Percentiles rank a stretch among this genome's conserved stretches.
These are phyloP conservation scores for Williopsis jadinii DNA, from an alignment of 1,139 yeast genomes.

Conservation along the genomic window DNA sequence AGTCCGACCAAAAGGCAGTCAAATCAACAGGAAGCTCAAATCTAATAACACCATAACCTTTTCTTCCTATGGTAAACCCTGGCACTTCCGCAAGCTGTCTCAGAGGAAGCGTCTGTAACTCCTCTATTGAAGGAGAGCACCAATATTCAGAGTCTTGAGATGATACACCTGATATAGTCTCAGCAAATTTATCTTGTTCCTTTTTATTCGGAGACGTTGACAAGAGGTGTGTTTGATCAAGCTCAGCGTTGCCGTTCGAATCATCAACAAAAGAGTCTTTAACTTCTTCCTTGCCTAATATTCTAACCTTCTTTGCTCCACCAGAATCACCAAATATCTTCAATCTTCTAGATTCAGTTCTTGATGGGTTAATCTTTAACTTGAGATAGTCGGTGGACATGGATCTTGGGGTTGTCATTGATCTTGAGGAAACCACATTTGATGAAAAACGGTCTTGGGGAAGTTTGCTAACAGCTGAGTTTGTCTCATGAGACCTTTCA, in stretches of 20 bases:
- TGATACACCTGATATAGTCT: conserved; percentile 5
- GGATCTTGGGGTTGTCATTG: conserved; percentile 12
- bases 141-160: conserved; percentile 45
- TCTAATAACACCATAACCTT: conserved; percentile 67
- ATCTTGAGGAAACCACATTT: conserved; percentile 11
- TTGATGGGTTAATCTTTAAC: conserved; percentile 30
- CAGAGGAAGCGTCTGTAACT: conserved; percentile 39
- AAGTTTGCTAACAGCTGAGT: conserved; percentile 4
- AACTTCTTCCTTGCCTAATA: conserved; percentile 15
- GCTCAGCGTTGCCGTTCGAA: conserved; percentile 1
- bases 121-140: conserved; percentile 66
- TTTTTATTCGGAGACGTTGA: conserved; percentile 2
- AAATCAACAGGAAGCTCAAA: conserved; percentile 71
- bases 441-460: conserved; percentile 12
- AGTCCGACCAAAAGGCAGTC: conserved; percentile 39
- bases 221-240: conserved; percentile 1
- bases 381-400: conserved; percentile 21
- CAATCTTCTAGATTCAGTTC: conserved; percentile 32
- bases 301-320: conserved; percentile 23
- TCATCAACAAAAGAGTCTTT: conserved; percentile 2
- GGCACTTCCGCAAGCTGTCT: conserved; percentile 52
- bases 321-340: conserved; percentile 28
- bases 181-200: conserved; percentile 1
- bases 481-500: conserved; percentile 7
- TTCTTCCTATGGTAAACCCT: conserved; percentile 71